A percentile compares a stretch with the other conserved stretches of the same genome.
phyloP scores from a whole-genome alignment of 2,329 filamentous ascomycete genomes.

The Bipolaris victoriae region DNA sequence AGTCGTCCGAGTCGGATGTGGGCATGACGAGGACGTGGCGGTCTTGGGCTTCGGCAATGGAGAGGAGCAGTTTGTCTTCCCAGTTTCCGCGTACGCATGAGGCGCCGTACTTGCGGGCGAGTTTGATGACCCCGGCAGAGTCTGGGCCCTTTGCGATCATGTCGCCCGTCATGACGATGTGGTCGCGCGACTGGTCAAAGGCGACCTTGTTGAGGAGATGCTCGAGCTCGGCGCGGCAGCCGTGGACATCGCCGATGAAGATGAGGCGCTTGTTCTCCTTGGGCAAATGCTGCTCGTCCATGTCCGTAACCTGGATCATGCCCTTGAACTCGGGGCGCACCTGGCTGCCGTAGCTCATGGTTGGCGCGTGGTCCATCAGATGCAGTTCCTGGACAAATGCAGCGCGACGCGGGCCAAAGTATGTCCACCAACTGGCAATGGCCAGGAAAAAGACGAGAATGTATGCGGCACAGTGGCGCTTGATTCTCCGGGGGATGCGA shows the following conservation, averaged over 20 bases:
- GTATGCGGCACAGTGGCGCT: conserved; percentile 44
- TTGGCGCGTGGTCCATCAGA: conserved; percentile 41
- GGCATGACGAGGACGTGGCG: conserved; percentile 26
- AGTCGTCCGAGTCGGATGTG: conserved; percentile 31
- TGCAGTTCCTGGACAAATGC: conserved; percentile 44
- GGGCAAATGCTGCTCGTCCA: conserved; percentile 58
- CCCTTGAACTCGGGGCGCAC: conserved; percentile 56
- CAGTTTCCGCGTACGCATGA: conserved; percentile 90
- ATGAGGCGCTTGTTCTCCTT: conserved; percentile 66
- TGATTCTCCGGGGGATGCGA: conserved; percentile 44
- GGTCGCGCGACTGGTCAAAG: conserved; percentile 65
- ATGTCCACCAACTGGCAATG: conserved; percentile 46
- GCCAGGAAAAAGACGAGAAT: conserved; percentile 36
- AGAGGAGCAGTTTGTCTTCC: conserved; percentile 82
- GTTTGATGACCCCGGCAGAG: conserved; percentile 75
- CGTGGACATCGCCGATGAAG: conserved; percentile 91
- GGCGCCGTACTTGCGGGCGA: conserved; percentile 75
- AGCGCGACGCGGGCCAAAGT: conserved; percentile 46
- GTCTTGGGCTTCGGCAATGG: conserved; percentile 56
- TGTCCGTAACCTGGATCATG: conserved; percentile 57
- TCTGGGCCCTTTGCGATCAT: conserved; percentile 79
- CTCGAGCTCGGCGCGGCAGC: conserved; percentile 69
- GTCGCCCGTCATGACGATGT: conserved; percentile 50
- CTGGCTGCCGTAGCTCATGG: conserved; percentile 55
- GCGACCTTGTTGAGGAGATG: conserved; percentile 69